Conservation (phyloP, 2,329 filamentous ascomycete species). For the Aaosphaeria arxii region DNA sequence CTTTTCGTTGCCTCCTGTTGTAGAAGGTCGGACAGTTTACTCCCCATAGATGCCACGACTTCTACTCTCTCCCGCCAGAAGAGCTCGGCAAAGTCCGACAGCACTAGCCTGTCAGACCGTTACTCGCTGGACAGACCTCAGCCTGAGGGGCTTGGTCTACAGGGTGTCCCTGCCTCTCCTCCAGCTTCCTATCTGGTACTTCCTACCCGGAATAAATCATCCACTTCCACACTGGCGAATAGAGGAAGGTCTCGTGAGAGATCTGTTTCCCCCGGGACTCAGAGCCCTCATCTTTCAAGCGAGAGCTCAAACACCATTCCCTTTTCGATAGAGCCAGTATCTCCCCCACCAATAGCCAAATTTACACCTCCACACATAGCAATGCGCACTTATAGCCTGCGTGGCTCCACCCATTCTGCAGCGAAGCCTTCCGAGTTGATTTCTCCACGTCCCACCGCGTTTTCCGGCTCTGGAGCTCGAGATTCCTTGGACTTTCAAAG, state of each 20-base stretch:
- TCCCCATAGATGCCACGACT: conserved; percentile 1
- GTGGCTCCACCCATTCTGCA: conserved; percentile 5
- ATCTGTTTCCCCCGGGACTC: conserved; percentile 8
- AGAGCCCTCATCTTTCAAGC: not conserved
- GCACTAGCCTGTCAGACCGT: not conserved
- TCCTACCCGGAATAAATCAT: conserved; percentile 1
- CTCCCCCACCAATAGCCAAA: not conserved
- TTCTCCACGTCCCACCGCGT: not conserved
- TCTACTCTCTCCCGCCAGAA: not conserved
- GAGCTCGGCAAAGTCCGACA: not conserved
- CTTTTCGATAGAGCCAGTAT: conserved; percentile 1
- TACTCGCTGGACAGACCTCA: not conserved
- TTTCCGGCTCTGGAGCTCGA: no score
- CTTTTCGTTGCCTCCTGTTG: conserved; percentile 13
- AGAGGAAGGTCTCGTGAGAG: conserved; percentile 2
- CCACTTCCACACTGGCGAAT: not conserved
- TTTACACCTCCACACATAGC: conserved; percentile 1
- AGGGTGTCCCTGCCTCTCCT: not conserved
- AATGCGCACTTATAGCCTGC: conserved; percentile 5
- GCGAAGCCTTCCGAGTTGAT: conserved; percentile 2
- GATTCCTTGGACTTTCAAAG: conserved; percentile 2
- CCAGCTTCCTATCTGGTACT: not conserved
- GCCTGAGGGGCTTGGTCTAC: conserved; percentile 5
- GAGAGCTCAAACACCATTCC: conserved; percentile 3
- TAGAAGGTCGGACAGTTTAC: conserved; percentile 7